Conservation (phyloP, 2,329 filamentous ascomycete species). For the Neurospora sp. region DNA sequence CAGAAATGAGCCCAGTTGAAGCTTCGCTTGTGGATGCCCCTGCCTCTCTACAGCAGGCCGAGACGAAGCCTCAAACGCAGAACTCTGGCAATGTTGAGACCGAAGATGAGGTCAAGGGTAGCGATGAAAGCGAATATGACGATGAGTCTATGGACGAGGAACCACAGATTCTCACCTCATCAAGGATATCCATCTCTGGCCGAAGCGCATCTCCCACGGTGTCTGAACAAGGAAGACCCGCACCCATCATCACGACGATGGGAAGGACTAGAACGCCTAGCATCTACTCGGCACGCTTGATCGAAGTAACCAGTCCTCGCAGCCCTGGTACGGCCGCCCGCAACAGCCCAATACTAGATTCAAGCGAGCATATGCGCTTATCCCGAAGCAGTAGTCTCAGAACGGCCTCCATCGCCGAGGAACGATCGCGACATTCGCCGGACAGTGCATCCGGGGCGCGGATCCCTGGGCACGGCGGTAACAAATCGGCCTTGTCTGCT, state of each 20-base stretch:
- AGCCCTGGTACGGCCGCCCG: slow-evolving; percentile 39
- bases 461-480: slow-evolving; percentile 10
- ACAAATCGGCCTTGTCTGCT: slow-evolving; percentile 11
- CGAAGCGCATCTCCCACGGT: slow-evolving; percentile 37
- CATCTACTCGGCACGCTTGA: slow-evolving; percentile 46
- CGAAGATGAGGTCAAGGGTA: slow-evolving; percentile 1
- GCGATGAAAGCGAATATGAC: slow-evolving; percentile 30
- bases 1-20: background rate
- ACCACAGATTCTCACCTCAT: slow-evolving; percentile 46
- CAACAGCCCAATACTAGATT: slow-evolving; percentile 34
- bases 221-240: slow-evolving; percentile 35
- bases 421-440: slow-evolving; percentile 16
- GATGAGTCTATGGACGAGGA: slow-evolving; percentile 47
- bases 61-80: slow-evolving; percentile 4
- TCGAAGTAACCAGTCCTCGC: slow-evolving; percentile 43
- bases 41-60: background rate
- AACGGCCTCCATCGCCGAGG: slow-evolving; percentile 32
- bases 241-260: slow-evolving; percentile 27
- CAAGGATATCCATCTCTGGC: slow-evolving; percentile 44
- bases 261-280: slow-evolving; percentile 34
- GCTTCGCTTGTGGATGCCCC: background rate
- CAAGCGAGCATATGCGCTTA: slow-evolving; percentile 28
- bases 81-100: slow-evolving; percentile 23
- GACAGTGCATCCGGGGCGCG: slow-evolving; percentile 11
- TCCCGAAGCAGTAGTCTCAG: slow-evolving; percentile 31